These are phyloP conservation scores for Mycosphaerella sp. DNA, from an alignment of 2,329 filamentous ascomycete genomes.

Conservation along the genomic window DNA sequence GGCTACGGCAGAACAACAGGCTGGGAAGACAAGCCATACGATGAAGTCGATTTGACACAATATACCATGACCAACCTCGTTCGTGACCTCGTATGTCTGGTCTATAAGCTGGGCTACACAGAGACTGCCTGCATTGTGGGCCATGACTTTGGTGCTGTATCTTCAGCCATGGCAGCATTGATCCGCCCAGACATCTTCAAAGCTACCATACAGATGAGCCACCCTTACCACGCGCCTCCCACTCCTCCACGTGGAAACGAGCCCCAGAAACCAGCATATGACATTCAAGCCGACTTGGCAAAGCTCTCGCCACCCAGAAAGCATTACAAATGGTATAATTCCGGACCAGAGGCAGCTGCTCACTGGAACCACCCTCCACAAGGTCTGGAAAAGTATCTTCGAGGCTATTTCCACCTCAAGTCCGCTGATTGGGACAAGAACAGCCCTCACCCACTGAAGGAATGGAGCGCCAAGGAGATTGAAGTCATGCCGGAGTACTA, in stretches of 20 bases:
- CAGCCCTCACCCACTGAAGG: slow-evolving; percentile 47
- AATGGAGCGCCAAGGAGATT: slow-evolving; percentile 54
- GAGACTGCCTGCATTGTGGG: slow-evolving; percentile 56
- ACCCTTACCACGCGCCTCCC: slow-evolving; percentile 55
- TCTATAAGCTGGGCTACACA: slow-evolving; percentile 55
- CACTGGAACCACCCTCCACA: slow-evolving; percentile 47
- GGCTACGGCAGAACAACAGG: slow-evolving; percentile 62
- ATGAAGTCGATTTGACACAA: slow-evolving; percentile 50
- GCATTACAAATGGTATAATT: slow-evolving; percentile 65
- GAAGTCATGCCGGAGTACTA: slow-evolving; percentile 61
- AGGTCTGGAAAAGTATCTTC: slow-evolving; percentile 54
- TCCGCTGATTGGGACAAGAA: slow-evolving; percentile 52
- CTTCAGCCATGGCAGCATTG: slow-evolving; percentile 54
- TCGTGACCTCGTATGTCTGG: slow-evolving; percentile 56
- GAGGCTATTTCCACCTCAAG: slow-evolving; percentile 64
- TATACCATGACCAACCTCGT: slow-evolving; percentile 56
- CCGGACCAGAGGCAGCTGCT: slow-evolving; percentile 42
- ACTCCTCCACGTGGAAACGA: slow-evolving; percentile 45
- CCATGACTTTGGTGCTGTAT: slow-evolving; percentile 61
- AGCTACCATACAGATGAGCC: slow-evolving; percentile 57
- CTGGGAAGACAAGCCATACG: slow-evolving; percentile 49
- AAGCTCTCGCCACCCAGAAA: slow-evolving; percentile 53
- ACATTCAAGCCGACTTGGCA: slow-evolving; percentile 54
- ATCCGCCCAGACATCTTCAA: slow-evolving; percentile 60
- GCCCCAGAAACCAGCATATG: slow-evolving; percentile 28